These are phyloP conservation scores for Chaetomiaceae sp. DNA, from an alignment of 2,329 filamentous ascomycete genomes.

Conservation along the genomic window DNA sequence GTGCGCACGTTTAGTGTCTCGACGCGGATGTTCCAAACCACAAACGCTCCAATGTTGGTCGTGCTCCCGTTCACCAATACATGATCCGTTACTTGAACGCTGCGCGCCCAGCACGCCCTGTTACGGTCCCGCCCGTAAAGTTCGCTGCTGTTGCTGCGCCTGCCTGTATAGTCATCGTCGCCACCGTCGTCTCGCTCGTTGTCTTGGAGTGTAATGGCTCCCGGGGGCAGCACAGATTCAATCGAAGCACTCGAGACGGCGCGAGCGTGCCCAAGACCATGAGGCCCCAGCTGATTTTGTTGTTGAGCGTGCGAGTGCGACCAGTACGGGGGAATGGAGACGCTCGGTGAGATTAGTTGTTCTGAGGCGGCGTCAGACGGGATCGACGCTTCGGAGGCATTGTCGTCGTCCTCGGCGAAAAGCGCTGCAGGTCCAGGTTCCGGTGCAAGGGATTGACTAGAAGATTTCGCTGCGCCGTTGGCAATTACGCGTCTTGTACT, in stretches of 20 bases:
- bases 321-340: constrained; percentile 19
- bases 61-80: constrained; percentile 54
- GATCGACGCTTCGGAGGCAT: constrained; percentile 7
- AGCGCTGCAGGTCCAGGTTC: not conserved
- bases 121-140: constrained; percentile 39
- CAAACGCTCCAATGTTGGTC: constrained; percentile 74
- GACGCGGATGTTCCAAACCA: constrained; percentile 88
- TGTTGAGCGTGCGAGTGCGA: not conserved
- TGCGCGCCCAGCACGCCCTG: constrained; percentile 61
- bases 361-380: constrained; percentile 13
- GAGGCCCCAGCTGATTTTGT: not conserved
- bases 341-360: constrained; percentile 19
- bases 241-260: constrained; percentile 40
- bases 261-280: constrained; percentile 34
- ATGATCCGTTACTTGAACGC: constrained; percentile 55
- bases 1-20: constrained; percentile 57
- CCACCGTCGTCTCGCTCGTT: constrained; percentile 53
- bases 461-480: not conserved
- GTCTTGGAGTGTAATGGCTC: constrained; percentile 58
- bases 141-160: constrained; percentile 21
- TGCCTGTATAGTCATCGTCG: constrained; percentile 24
- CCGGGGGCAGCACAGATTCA: constrained; percentile 46
- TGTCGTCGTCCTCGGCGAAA: constrained; percentile 12
- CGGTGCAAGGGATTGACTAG: not conserved
- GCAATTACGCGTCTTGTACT: not conserved